These are phyloP conservation scores for Colletotrichum gloeosporioides DNA, from an alignment of 2,329 filamentous ascomycete species.

Conservation along the genomic window DNA sequence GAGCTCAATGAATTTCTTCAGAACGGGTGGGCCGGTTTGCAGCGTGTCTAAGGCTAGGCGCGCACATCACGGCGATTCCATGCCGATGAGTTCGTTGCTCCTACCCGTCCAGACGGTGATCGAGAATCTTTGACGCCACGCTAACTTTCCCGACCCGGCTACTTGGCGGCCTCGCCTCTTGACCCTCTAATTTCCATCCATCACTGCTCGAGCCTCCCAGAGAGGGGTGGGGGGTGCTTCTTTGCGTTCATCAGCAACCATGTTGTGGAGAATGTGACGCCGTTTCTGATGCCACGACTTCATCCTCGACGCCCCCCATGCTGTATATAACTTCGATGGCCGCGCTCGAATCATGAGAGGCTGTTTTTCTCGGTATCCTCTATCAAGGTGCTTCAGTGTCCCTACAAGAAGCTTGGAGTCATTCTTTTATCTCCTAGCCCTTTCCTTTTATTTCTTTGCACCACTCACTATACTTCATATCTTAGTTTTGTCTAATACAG, in stretches of 20 bases:
- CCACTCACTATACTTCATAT: background rate
- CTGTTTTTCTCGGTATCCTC: background rate
- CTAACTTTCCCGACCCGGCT: background rate
- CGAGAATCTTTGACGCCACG: background rate
- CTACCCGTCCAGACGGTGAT: background rate
- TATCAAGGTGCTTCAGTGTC: background rate
- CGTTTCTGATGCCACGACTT: background rate
- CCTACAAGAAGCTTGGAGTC: background rate
- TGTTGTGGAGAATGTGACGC: background rate
- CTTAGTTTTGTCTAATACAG: background rate
- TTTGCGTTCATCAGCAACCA: background rate
- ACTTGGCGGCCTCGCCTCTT: background rate
- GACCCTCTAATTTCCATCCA: constrained; percentile 10
- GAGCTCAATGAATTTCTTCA: background rate
- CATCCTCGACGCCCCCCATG: background rate
- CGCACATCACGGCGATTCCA: background rate
- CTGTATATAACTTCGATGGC: constrained; percentile 5
- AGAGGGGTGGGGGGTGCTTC: background rate
- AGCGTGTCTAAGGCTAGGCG: background rate
- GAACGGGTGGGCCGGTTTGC: background rate
- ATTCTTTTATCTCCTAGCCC: background rate
- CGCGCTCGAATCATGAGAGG: background rate
- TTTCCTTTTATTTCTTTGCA: background rate
- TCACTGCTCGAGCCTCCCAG: constrained; percentile 1
- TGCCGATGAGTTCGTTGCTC: background rate